Evolutionary conservation across 2,329 filamentous ascomycete species (phyloP), one percentile per base, ranked within the genome.

Genomic region (Cylindrodendrum hubeiense): DNA sequence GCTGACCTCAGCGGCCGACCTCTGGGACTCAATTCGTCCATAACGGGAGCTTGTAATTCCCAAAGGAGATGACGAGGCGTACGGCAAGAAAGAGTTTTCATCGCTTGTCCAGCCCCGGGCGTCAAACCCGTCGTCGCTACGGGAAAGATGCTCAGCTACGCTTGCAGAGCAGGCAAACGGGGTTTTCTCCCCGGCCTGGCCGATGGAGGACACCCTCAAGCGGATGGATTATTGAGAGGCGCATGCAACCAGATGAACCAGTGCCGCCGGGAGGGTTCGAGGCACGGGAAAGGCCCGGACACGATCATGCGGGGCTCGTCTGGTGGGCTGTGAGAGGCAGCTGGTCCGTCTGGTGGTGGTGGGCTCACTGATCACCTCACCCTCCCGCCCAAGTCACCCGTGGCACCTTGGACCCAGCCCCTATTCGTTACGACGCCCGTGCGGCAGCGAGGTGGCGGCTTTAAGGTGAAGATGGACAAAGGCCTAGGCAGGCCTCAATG

Each of bases 331-430:
- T 55, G 62, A 59, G 59, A 66, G 60, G 63, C 56, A 66, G 47
- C 68, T 67, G 71, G 63, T 63, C 34, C 34, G 49, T 54, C 46
- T 65, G 43, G 60, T 74, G 58, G 65, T 74, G 63, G 69, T 74
- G 67, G 71, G 64, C 68, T 73, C 62, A 69, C 46, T 49, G 61
- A 74, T 74, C 72, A 71, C 66, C 68, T 74, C 72, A 74, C 72
- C 70, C 64, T 60, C 70, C 63, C 26, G 44, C 26, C 50, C 50
- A 53, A 52, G 52, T 47, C 60, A 62, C 33, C 52, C 54, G 41
- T 60, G 56, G 44, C 33, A 62, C 43, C 44, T 57, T 49, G 37
- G 52, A 22, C 65, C 49, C 52, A 67, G 53, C 71, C 72, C 72
- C 69, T 74, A 71, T 74, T 68, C 51, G 47, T 57, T 33, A 58